A percentile compares a stretch with the other conserved stretches of the same genome.
phyloP scores from a whole-genome alignment of 176 grass and related monocot genomes.

The Carex pumila region DNA sequence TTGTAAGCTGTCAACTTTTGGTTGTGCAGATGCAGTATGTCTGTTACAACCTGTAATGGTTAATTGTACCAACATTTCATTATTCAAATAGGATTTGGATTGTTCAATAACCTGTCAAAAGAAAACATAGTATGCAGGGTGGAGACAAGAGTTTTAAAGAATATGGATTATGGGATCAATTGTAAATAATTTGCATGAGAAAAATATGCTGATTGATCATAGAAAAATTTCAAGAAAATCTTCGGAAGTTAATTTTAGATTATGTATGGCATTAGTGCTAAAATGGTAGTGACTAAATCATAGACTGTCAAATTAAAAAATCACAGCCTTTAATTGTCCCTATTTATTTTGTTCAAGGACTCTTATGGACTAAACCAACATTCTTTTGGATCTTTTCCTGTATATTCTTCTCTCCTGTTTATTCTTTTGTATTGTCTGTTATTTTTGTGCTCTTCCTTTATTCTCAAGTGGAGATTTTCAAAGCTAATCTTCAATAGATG shows the following conservation, averaged over 20 bases:
- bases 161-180: background rate
- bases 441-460: background rate
- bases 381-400: background rate
- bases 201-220: background rate
- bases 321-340: background rate
- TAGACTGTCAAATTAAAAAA: background rate
- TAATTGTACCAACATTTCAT: conserved; percentile 17
- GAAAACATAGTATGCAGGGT: background rate
- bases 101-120: background rate
- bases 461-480: background rate
- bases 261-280: background rate
- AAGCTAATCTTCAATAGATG: background rate
- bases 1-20: conserved; percentile 85
- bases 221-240: background rate
- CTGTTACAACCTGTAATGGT: conserved; percentile 74
- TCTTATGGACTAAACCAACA: background rate
- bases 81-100: background rate
- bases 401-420: background rate
- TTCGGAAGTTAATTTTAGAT: background rate
- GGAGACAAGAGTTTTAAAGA: background rate
- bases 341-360: background rate
- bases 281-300: background rate
- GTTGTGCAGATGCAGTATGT: conserved; percentile 83
- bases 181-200: background rate
- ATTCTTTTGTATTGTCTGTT: background rate